These are phyloP conservation scores for Hypoxylon sp. DNA, from an alignment of 2,329 filamentous ascomycete species.

Conservation along the genomic window DNA sequence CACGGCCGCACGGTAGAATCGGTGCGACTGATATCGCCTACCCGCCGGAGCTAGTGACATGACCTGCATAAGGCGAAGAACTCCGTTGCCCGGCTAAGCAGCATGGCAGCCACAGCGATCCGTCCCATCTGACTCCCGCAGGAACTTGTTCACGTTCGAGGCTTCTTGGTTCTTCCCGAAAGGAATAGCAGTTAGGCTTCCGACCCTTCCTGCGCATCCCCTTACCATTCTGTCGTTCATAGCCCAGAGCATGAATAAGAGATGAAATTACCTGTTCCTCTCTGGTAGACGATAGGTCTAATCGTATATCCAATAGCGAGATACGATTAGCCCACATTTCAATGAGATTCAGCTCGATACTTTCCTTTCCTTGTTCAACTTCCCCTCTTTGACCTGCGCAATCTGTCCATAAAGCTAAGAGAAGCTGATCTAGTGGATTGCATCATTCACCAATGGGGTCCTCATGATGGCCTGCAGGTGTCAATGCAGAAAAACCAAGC, in stretches of 20 bases:
- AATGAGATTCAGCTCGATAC: constrained; percentile 13
- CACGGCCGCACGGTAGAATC: constrained; percentile 21
- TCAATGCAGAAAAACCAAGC: constrained; percentile 36
- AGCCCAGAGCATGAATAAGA: neutral
- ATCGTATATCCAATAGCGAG: constrained; percentile 12
- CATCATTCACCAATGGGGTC: constrained; percentile 40
- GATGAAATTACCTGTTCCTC: constrained; percentile 9
- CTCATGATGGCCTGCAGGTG: constrained; percentile 46
- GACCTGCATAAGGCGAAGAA: constrained; percentile 47
- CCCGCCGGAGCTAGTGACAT: constrained; percentile 52
- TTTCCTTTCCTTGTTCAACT: constrained; percentile 14
- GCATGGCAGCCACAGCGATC: constrained; percentile 24
- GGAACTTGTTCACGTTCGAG: constrained; percentile 22
- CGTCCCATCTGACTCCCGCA: constrained; percentile 8
- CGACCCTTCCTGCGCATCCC: neutral
- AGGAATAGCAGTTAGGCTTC: neutral
- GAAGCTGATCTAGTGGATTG: constrained; percentile 40
- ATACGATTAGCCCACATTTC: constrained; percentile 8
- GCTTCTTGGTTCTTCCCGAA: constrained; percentile 11
- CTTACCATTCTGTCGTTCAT: neutral
- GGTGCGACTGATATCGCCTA: constrained; percentile 48
- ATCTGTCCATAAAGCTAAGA: constrained; percentile 31
- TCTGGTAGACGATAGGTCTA: neutral
- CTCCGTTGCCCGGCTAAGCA: constrained; percentile 39
- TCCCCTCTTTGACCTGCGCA: constrained; percentile 23